phyloP scores from a whole-genome alignment of 1,284 basidiomycete genomes.

The Stereum hirsutum region DNA sequence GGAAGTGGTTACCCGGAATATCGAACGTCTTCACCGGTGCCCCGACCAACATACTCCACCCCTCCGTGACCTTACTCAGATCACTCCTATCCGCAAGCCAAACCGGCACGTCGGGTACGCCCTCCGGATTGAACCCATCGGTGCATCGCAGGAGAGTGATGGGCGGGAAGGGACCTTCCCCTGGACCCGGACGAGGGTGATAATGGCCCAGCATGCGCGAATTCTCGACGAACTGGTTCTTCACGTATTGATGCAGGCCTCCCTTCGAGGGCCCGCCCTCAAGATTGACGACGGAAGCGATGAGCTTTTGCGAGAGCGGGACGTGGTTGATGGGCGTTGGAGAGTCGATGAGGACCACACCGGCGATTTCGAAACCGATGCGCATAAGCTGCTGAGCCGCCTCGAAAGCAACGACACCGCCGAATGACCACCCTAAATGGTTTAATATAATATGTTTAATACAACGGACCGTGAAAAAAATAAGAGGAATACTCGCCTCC shows the following conservation, averaged over 20 bases:
- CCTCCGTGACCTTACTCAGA: slow-evolving; percentile 21
- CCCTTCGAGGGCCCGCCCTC: slow-evolving; percentile 12
- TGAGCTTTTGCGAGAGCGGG: slow-evolving; percentile 38
- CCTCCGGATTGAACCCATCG: slow-evolving; percentile 27
- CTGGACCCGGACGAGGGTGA: slow-evolving; percentile 21
- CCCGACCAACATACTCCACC: slow-evolving; percentile 40
- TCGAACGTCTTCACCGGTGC: slow-evolving; percentile 33
- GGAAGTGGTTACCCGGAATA: slow-evolving; percentile 61
- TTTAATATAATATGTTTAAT: slow-evolving; percentile 1
- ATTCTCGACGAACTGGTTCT: slow-evolving; percentile 34
- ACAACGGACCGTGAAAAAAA: neutral
- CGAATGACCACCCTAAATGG: slow-evolving; percentile 66
- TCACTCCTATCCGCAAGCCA: slow-evolving; percentile 45
- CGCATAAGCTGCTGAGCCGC: slow-evolving; percentile 40
- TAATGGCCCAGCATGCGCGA: slow-evolving; percentile 32
- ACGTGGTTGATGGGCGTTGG: slow-evolving; percentile 42
- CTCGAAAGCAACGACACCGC: slow-evolving; percentile 63
- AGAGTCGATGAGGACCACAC: slow-evolving; percentile 58
- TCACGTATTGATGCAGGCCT: slow-evolving; percentile 12
- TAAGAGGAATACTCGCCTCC: slow-evolving; percentile 40
- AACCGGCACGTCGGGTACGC: slow-evolving; percentile 23
- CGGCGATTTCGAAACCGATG: slow-evolving; percentile 35
- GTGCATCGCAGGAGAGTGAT: slow-evolving; percentile 36
- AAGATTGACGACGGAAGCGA: slow-evolving; percentile 22
- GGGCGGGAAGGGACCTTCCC: slow-evolving; percentile 16